Base-by-base conservation (phyloP, 352 stramenopile genomes). In the Phytophthora hybrid region DNA sequence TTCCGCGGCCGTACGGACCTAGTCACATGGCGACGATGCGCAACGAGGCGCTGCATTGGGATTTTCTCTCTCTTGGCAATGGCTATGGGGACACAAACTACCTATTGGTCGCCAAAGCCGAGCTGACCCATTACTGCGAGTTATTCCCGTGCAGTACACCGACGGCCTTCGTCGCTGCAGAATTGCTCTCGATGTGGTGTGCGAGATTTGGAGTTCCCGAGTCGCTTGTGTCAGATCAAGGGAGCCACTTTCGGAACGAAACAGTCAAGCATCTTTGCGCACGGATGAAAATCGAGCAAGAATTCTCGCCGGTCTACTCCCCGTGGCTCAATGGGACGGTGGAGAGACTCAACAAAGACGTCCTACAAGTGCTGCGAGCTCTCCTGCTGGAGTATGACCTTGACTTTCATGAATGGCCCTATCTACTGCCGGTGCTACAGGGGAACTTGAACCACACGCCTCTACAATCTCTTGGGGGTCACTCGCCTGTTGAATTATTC, bases 31-130 rank as follows among this genome's bases (percentile, higher is more conserved):
- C 46, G 10, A 41, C 32, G 9, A 47, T 31, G 32, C 34, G 69
- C 2, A 76, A 73, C 52, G 63, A 76, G 23, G 31, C 53, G 0
- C 4, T 76, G 5, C 69, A 67, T 11, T 76, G 49, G 49, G 63
- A 69, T 19, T 76, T 65, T 6, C 29, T 76, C 3, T 69, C 29
- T 4, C 21, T 76, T 2, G 69, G 69, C 1, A 8, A 21, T 8
- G 41, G 41, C 41, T 49, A 49, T n/a, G 41, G 41, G 14, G 41
- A 49, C 41, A 49, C 14, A 2, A n/a, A 18, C 41, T 49, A 49
- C 41, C 41, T 49, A n/a, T 8, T 49, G 41, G 41, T 49, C 3
- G 13, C 16, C 41, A 49, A 49, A n/a, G 14, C 21, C 41, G 14
- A 11, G 16, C 18, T 49, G 41, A 49, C 14, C 13, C 14, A 49